Evolutionary conservation across 2,329 filamentous ascomycete genomes (phyloP).

Genomic region (Mollisiaceae sp.): DNA sequence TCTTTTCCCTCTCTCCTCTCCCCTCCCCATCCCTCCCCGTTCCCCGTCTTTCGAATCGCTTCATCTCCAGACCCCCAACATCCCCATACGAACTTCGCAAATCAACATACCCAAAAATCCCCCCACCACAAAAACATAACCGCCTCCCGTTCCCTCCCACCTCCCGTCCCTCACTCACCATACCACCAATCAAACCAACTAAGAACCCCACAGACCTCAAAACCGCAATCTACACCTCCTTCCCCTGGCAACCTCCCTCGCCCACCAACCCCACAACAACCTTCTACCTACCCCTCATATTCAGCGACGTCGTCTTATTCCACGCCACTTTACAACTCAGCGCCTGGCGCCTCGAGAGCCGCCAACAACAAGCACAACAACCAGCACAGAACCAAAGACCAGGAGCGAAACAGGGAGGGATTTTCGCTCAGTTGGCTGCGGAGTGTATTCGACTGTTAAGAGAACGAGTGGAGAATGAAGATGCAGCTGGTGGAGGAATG

Average conservation of each 20-base stretch:
- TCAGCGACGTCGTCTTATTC: slow-evolving; percentile 24
- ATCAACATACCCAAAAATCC: no score
- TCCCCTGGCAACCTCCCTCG: slow-evolving; percentile 30
- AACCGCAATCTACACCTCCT: slow-evolving; percentile 23
- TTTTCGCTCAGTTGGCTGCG: not conserved
- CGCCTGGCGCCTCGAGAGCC: slow-evolving; percentile 8
- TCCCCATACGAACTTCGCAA: no score
- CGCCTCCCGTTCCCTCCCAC: no score
- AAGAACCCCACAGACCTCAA: slow-evolving; percentile 27
- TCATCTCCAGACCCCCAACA: no score
- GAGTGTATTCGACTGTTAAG: slow-evolving; percentile 24
- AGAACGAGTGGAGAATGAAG: slow-evolving; percentile 20
- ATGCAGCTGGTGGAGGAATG: not conserved
- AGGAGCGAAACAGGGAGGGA: not conserved
- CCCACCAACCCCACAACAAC: slow-evolving; percentile 26
- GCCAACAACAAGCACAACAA: not conserved
- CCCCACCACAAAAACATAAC: no score
- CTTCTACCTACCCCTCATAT: slow-evolving; percentile 28
- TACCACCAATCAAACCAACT: no score
- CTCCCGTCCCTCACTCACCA: no score
- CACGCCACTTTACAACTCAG: slow-evolving; percentile 26
- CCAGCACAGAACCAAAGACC: no score
- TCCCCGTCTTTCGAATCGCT: no score
- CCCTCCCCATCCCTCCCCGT: not conserved
- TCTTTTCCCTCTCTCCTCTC: not conserved